Percentiles rank a stretch among this genome's conserved stretches.
phyloP scores from a whole-genome alignment of 1,284 basidiomycete species.

The Papiliotrema nemorosa region DNA sequence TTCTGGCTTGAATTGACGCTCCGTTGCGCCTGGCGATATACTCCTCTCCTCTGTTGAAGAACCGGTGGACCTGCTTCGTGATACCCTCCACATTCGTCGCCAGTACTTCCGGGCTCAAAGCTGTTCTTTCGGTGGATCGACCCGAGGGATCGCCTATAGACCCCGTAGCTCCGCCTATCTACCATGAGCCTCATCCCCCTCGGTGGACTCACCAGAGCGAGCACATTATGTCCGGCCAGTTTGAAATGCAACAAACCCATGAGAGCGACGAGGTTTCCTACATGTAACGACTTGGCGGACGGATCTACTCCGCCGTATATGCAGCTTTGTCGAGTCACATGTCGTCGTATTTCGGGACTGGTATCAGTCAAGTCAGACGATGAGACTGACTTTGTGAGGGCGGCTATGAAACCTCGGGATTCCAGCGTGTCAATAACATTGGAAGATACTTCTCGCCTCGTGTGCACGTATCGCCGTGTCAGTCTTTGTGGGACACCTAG shows the following conservation, averaged over 20 bases:
- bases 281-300: conserved; percentile 81
- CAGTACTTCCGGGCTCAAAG: conserved; percentile 61
- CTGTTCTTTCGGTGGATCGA: conserved; percentile 73
- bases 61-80: conserved; percentile 61
- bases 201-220: conserved; percentile 65
- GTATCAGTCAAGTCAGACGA: not conserved
- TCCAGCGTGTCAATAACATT: conserved; percentile 49
- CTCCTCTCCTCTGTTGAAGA: conserved; percentile 64
- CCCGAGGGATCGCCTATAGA: conserved; percentile 97
- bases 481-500: too few species aligned
- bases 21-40: conserved; percentile 61
- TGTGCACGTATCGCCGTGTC: not conserved
- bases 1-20: not conserved
- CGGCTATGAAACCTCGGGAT: conserved; percentile 49
- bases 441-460: not conserved
- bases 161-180: conserved; percentile 96
- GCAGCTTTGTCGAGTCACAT: conserved; percentile 49
- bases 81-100: conserved; percentile 67
- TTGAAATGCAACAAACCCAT: conserved; percentile 85
- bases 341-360: conserved; percentile 36
- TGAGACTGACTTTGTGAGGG: conserved; percentile 47
- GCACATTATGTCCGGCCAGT: conserved; percentile 70
- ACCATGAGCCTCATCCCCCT: conserved; percentile 5
- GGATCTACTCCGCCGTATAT: conserved; percentile 93
- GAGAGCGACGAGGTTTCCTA: conserved; percentile 88